These are phyloP conservation scores for Colletotrichum lindemuthianum DNA, from an alignment of 2,329 filamentous ascomycete species.

Conservation along the genomic window DNA sequence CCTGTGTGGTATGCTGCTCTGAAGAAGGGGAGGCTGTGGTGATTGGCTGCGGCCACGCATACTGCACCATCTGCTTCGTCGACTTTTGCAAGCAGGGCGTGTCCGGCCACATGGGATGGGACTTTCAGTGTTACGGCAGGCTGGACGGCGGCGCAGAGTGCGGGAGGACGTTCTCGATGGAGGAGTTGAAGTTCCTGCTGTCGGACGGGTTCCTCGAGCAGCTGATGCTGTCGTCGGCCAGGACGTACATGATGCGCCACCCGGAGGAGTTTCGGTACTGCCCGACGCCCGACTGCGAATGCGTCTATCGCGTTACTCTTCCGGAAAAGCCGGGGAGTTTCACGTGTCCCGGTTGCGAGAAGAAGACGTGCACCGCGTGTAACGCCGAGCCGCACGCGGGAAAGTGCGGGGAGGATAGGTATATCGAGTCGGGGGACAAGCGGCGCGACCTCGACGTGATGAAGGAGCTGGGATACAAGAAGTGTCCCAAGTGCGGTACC, in stretches of 20 bases:
- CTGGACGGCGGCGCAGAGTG: conserved; percentile 41
- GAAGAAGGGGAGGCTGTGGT: too few relatives aligned
- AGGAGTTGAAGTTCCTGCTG: conserved; percentile 43
- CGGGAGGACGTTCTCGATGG: conserved; percentile 39
- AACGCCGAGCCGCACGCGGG: conserved; percentile 44
- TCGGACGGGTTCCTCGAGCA: conserved; percentile 47
- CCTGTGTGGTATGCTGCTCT: too few relatives aligned
- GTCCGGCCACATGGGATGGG: not conserved
- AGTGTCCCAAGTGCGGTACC: conserved; percentile 53
- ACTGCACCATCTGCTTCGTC: conserved; percentile 55
- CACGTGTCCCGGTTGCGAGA: conserved; percentile 50
- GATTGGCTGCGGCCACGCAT: conserved; percentile 49
- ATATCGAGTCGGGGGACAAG: conserved; percentile 39
- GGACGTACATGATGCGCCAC: conserved; percentile 45
- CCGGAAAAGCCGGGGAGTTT: conserved; percentile 26
- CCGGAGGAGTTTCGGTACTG: conserved; percentile 50
- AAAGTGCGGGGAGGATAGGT: conserved; percentile 47
- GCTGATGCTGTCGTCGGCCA: conserved; percentile 50
- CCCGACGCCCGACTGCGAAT: conserved; percentile 54
- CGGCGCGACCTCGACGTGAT: conserved; percentile 43
- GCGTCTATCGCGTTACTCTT: conserved; percentile 49
- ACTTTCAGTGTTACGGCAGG: conserved; percentile 40
- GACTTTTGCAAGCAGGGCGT: conserved; percentile 40
- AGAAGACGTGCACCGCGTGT: conserved; percentile 48
- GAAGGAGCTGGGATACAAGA: conserved; percentile 48